phyloP scores from a whole-genome alignment of 768 basidiomycete genomes.

The Leccinum rimulosum region DNA sequence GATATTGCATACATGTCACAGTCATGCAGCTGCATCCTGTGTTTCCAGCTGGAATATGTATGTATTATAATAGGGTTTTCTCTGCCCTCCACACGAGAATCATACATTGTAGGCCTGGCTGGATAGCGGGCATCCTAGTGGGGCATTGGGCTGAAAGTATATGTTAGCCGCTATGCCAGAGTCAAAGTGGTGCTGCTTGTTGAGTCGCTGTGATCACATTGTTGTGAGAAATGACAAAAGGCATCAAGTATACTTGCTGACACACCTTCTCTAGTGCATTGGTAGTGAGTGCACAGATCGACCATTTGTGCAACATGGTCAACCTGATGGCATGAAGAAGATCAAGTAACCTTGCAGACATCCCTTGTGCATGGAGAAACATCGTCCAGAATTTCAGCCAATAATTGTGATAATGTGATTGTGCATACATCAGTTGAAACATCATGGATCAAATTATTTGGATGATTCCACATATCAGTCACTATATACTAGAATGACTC shows the following conservation, averaged over 20 bases:
- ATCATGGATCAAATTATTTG: background rate
- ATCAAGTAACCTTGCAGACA: background rate
- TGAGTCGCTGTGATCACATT: constrained; percentile 31
- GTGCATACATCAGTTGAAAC: background rate
- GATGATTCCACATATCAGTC: too few species aligned
- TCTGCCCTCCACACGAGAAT: constrained; percentile 8
- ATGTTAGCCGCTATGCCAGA: constrained; percentile 36
- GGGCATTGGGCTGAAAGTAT: constrained; percentile 30
- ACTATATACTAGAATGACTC: too few species aligned
- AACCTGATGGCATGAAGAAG: background rate
- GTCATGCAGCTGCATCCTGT: too few species aligned
- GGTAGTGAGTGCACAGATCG: too few species aligned
- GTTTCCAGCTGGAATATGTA: too few species aligned
- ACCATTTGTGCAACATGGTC: background rate
- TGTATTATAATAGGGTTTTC: background rate
- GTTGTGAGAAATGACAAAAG: constrained; percentile 1
- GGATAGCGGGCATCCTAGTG: constrained; percentile 5
- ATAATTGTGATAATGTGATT: background rate
- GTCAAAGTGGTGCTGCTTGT: constrained; percentile 37
- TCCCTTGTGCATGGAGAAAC: background rate
- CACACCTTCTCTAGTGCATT: constrained; percentile 1
- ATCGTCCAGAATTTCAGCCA: background rate
- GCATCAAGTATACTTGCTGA: constrained; percentile 11
- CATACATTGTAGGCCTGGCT: constrained; percentile 21
- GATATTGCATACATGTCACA: too few species aligned